phyloP scores from a whole-genome alignment of 106 monocot genomes.

The Platanthera zijinensis region DNA sequence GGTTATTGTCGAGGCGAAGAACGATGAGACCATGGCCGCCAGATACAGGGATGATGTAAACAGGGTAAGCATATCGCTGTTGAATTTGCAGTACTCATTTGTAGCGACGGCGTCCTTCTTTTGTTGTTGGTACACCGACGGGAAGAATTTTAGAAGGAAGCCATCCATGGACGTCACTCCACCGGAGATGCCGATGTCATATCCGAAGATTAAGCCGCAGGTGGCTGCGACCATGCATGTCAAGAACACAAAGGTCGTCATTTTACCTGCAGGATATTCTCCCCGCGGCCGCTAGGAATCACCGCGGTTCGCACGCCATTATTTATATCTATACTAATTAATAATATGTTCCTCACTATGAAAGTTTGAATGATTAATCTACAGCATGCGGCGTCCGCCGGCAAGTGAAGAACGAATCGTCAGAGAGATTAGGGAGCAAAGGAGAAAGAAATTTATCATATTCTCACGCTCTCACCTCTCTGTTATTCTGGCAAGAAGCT shows the following conservation, averaged over 20 bases:
- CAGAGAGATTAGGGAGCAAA: too few species aligned
- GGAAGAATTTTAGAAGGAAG: constrained; percentile 30
- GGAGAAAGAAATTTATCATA: too few species aligned
- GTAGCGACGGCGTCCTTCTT: not conserved
- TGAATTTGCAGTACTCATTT: constrained; percentile 27
- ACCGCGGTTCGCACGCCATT: too few species aligned
- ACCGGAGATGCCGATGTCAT: constrained; percentile 12
- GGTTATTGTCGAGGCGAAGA: constrained; percentile 29
- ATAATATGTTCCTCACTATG: too few species aligned
- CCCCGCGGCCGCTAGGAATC: too few species aligned
- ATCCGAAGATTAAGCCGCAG: constrained; percentile 10
- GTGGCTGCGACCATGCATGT: constrained; percentile 10
- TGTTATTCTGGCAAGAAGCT: too few species aligned
- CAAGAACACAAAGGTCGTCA: constrained; percentile 19
- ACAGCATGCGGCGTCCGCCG: too few species aligned
- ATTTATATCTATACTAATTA: too few species aligned
- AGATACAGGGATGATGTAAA: constrained; percentile 42
- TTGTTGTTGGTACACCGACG: constrained; percentile 14
- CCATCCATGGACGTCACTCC: constrained; percentile 38
- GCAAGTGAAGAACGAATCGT: too few species aligned
- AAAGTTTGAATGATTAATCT: too few species aligned
- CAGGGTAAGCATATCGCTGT: constrained; percentile 2
- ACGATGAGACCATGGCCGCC: constrained; percentile 24
- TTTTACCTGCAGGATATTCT: constrained; percentile 10
- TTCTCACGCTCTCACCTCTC: too few species aligned